Evolutionary conservation across 176 grass and related monocot species (phyloP), one percentile per base, ranked within the genome.

Genomic region (Aechmea fasciata): DNA sequence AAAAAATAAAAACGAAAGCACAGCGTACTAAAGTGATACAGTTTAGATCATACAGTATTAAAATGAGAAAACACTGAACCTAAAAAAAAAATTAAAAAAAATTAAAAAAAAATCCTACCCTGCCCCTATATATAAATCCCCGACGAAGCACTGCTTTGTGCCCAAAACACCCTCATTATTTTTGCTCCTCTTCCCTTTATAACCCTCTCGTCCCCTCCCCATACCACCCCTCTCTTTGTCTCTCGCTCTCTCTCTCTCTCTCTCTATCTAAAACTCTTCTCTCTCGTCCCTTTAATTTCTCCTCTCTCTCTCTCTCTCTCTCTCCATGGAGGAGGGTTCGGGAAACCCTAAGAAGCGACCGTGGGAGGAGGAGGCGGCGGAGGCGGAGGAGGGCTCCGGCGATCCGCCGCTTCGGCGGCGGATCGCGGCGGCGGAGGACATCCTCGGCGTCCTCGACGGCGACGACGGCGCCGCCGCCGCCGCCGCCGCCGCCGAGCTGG

Each of bases 141-240:
- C 24, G 8, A 14, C 28, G 64, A 9, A 41, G 24, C 29, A 13
- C 64, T 33, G 1, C 11, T 33, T 14, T 10, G 11, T 66, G 25
- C 64, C 23, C 64, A 80, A 80, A 61, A 23, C 70, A 52, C 59
- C 70, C 66, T 63, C 55, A 20, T 62, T 47, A 64, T 61, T 80
- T 54, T 71, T 65, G n/a, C 48, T 19, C 26, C 57, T 66, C 28
- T 66, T 48, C 28, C 29, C 28, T 28, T 10, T 47, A 66, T n/a
- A 13, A 28, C 64, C 55, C 15, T 19, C 15, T 33, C 29, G 29
- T 33, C 29, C 69, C 75, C 64, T 77, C 17, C 63, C 29, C 55
- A 61, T 17, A 15, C 1, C 55, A 13, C 63, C 13, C 11, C 0
- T 23, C 22, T 23, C 22, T 23, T n/a, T n/a, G n/a, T n/a, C n/a